Conservation (phyloP, 2,329 filamentous ascomycete genomes). For the Alternaria viburni region DNA sequence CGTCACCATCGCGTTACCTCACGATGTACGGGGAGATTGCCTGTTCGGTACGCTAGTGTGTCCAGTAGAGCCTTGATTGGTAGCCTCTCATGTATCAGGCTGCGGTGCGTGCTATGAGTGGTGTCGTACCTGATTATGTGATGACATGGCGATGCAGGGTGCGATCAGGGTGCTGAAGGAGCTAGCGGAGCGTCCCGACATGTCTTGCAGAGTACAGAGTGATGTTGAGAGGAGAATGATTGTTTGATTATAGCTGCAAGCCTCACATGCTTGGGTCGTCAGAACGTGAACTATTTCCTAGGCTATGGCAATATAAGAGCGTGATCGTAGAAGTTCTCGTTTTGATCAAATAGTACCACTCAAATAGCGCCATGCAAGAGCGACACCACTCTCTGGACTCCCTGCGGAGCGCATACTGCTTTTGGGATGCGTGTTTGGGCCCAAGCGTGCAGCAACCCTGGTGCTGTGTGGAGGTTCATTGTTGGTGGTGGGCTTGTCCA, state of each 20-base stretch:
- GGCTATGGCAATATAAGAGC: not conserved
- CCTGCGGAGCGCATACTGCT: not conserved
- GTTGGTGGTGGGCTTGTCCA: not conserved
- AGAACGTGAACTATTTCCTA: not conserved
- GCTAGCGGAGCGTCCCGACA: not conserved
- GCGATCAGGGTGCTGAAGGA: constrained; percentile 1
- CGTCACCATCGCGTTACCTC: constrained; percentile 16
- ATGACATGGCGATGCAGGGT: constrained; percentile 5
- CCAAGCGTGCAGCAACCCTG: not conserved
- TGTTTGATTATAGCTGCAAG: not conserved
- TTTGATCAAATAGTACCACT: not conserved
- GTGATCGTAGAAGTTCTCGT: not conserved
- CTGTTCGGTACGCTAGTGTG: constrained; percentile 1
- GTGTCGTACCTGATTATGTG: constrained; percentile 21
- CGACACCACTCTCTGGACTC: not conserved
- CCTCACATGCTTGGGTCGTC: not conserved
- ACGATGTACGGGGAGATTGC: constrained; percentile 3
- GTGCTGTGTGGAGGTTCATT: not conserved
- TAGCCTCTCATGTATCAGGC: not conserved
- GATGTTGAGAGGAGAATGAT: constrained; percentile 5
- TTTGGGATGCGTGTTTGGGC: not conserved
- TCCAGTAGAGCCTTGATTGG: not conserved
- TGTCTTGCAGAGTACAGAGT: not conserved
- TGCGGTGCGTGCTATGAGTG: not conserved
- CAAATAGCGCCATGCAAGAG: not conserved